Percentiles rank a stretch among this genome's conserved stretches.
Evolutionary conservation across 1,284 basidiomycete species (phyloP).

Genomic region (Pseudozyma thailandica): DNA sequence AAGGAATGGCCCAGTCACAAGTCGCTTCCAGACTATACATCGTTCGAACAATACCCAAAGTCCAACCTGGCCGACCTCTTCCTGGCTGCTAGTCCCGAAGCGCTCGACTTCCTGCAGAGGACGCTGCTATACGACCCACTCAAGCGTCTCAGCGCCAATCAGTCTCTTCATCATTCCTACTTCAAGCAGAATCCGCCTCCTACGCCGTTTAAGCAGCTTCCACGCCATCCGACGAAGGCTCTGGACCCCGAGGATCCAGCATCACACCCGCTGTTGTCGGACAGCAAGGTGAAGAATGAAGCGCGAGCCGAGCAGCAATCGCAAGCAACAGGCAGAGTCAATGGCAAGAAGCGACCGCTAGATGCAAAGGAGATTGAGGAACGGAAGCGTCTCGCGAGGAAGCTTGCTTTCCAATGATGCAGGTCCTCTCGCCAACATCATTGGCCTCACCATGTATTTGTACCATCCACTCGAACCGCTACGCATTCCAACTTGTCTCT

Average conservation of each 20-base stretch:
- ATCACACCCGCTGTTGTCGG: slow-evolving; percentile 43
- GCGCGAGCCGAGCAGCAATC: slow-evolving; percentile 32
- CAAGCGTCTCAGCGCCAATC: slow-evolving; percentile 78
- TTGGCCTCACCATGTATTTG: slow-evolving; percentile 8
- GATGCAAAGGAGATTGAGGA: slow-evolving; percentile 54
- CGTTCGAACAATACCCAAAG: slow-evolving; percentile 74
- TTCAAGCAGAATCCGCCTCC: slow-evolving; percentile 56
- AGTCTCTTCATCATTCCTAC: slow-evolving; percentile 61
- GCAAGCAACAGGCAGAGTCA: background rate
- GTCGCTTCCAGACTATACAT: slow-evolving; percentile 67
- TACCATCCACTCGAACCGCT: background rate
- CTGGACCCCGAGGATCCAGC: slow-evolving; percentile 35
- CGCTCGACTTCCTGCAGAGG: slow-evolving; percentile 82
- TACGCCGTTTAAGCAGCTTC: slow-evolving; percentile 55
- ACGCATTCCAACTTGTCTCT: no score
- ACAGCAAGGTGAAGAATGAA: slow-evolving; percentile 53
- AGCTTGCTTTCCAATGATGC: slow-evolving; percentile 48
- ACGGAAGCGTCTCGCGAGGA: slow-evolving; percentile 57
- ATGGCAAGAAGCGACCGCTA: slow-evolving; percentile 44
- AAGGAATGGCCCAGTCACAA: slow-evolving; percentile 94
- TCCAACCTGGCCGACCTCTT: slow-evolving; percentile 85
- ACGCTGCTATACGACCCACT: slow-evolving; percentile 87
- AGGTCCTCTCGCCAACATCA: background rate
- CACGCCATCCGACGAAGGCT: slow-evolving; percentile 55
- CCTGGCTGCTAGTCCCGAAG: slow-evolving; percentile 86